Base-by-base conservation (phyloP, 2,329 filamentous ascomycete genomes). In the Epichloe sibirici region DNA sequence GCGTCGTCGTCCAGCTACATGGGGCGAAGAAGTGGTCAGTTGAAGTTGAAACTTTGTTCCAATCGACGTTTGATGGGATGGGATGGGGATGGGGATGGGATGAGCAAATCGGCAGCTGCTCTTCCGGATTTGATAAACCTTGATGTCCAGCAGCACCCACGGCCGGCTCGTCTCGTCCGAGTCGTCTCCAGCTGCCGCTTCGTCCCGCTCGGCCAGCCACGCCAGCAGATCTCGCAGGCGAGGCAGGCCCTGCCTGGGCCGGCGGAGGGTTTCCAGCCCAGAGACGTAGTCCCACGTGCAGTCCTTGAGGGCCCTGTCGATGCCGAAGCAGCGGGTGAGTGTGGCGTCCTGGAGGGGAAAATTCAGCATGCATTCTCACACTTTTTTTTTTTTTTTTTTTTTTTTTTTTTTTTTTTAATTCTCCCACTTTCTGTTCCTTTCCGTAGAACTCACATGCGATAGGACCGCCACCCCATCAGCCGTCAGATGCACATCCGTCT, bases 81-180 rank as follows among this genome's bases (percentile, higher is more conserved):
- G 17, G 17, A 21, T 21, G 17, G 17, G 17, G 17, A 21, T 21
- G 17, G 17, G 17, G 17, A 21, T 21, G 17, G 17, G 17, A 21
- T 21, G 17, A 2, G 17, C 17, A 21, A 21, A 21, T 21, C 17
- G 17, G 17, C 17, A 21, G 17, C 17, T 21, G 17, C 17, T 21
- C 17, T 21, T 21, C 17, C 17, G 17, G 17, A 21, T 21, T 21
- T 21, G 17, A 21, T 21, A 21, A 21, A 21, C 17, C 74, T 96
- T 97, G 65, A 97, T 88, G 65, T 97, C 91, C 3, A 97, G 72
- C 55, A 96, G 68, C 5, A 93, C 61, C 90, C 90, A 95, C 9
- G 90, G 74, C 44, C 84, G 66, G 61, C 86, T 79, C 40, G 77
- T 34, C 4, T 48, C 45, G 2, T 55, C 65, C 17, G 17, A 21